Base-by-base conservation (phyloP, 306 rosid species). In the Citrullus colocynthis region DNA sequence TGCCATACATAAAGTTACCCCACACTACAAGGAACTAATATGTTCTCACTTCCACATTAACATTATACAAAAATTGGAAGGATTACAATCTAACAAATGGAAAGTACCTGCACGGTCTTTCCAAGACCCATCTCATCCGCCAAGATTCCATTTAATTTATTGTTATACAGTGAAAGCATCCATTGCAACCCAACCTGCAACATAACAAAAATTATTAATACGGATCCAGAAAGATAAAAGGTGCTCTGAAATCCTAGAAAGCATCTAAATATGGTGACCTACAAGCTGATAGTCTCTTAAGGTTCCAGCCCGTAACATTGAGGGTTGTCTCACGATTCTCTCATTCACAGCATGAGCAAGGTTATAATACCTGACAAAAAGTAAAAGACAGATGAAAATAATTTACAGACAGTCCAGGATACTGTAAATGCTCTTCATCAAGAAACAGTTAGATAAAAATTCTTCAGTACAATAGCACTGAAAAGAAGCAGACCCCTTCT, bases 101-200 rank as follows among this genome's bases (percentile, higher is more conserved):
- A 81, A 63, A 75, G 85, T 79, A 94, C 98, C 98, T 94, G 98
- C 48, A 94, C 98, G 14, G 98, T 94, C 87, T 94, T 94, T 44
- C 98, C 98, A 85, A 94, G 97, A 84, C 98, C 98, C 98, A 94
- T 94, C 91, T 94, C 98, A 87, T 94, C 98, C 32, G 98, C 98
- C 79, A 94, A 87, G 67, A 94, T 94, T 81, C 98, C 98, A 88
- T 94, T 94, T 84, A 94, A 85, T 78, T 94, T 94, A 91, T 94
- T 94, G 93, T 94, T 94, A 82, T 94, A 94, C 86, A 94, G 84
- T 49, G 98, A 94, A 83, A 94, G 97, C 98, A 94, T 94, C 98
- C 98, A 94, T 82, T 94, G 98, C 82, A 94, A 85, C 76, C 98
- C 98, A 84, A 94, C 98, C 98, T 95, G 83, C 76, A 84, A 73